Conservation (phyloP, 2,329 filamentous ascomycete genomes). For the Knufia petricola region DNA sequence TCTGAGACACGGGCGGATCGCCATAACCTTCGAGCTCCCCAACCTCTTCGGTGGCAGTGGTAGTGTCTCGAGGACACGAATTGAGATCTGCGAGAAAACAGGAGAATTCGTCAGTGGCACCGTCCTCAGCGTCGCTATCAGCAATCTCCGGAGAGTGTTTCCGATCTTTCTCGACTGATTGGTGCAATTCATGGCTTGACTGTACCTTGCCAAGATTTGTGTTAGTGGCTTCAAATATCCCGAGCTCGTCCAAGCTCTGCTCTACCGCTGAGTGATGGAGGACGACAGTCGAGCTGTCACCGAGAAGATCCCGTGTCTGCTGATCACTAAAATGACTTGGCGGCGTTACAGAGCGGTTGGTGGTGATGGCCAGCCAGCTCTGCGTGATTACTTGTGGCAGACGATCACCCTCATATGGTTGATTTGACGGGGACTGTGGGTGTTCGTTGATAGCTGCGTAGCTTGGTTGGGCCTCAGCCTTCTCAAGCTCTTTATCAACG, state of each 20-base stretch:
- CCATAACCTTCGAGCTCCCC: neutral
- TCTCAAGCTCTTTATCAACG: neutral
- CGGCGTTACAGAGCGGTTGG: neutral
- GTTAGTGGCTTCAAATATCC: neutral
- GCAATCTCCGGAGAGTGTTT: neutral
- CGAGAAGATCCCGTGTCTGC: neutral
- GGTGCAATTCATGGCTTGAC: neutral
- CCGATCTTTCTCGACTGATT: neutral
- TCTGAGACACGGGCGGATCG: neutral
- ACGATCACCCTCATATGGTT: neutral
- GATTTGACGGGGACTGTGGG: neutral
- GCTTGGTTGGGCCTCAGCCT: neutral
- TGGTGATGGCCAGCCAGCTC: neutral
- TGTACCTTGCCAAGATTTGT: neutral
- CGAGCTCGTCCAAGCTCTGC: neutral
- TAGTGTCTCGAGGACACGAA: neutral
- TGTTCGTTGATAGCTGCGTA: neutral
- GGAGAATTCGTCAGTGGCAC: neutral
- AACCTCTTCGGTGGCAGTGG: neutral
- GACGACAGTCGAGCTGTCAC: neutral
- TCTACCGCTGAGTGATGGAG: neutral
- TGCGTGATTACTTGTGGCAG: neutral
- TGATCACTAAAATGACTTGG: neutral
- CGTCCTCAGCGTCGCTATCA: neutral
- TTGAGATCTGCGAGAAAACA: neutral